Base-by-base conservation (phyloP, 768 basidiomycete genomes). In the Suillus americanus region DNA sequence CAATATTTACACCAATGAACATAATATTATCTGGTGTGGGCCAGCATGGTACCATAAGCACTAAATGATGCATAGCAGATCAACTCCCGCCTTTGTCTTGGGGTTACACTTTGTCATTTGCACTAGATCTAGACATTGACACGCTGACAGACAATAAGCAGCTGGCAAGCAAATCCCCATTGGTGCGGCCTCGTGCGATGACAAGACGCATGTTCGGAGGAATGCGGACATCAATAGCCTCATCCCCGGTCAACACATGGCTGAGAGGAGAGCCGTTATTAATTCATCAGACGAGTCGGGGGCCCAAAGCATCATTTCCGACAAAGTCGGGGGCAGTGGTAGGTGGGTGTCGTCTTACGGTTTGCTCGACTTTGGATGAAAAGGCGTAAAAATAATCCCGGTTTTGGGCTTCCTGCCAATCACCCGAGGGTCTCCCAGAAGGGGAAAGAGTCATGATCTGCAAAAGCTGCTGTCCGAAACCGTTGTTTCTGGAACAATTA, bases 161-260 rank as follows among this genome's bases (percentile, higher is more conserved):
- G 38, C 25, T 59, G 12, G 23, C 38, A 41, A 28, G 12, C 18
- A 41, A 28, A 20, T 59, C 25, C 18, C 38, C 38, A 59, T 59
- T 20, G 25, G 41, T 28, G 38, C 40, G 28, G 5, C 40, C 57
- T 59, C 25, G 23, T 25, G n/a, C 8, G n/a, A 54, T 54, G 53
- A 33, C 55, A 23, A 56, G 55, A 41, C 38, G 18, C 57, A 41
- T 41, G 40, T 59, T 59, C 16, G 57, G 57, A 18, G 4, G 57
- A n/a, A 57, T 28, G 56, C 56, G 38, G 56, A 41, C 28, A 12
- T 18, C 40, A 35, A 54, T 54, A n/a, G 20, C 53, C 30, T 30
- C 30, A 35, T 41, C 38, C 18, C 53, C 53, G 33, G 56, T 57
- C 56, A 25, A 57, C 56, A 40, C 56, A 28, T 40, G 56, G 56